phyloP scores from a whole-genome alignment of 805 yeast species.

The Candida anglica region DNA sequence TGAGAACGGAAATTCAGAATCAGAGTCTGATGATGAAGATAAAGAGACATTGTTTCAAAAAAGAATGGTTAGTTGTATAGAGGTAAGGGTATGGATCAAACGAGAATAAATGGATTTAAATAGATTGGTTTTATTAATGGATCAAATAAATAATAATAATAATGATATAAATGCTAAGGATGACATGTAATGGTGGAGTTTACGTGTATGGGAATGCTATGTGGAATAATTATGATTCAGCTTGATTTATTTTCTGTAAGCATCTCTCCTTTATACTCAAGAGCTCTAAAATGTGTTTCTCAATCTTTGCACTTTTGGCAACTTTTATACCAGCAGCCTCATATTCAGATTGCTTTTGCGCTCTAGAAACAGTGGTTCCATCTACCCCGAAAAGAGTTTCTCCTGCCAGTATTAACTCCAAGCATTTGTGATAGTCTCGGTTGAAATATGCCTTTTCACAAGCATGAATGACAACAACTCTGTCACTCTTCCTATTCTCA shows the following conservation, averaged over 20 bases:
- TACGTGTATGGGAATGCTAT: too few species aligned
- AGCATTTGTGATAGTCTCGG: constrained; percentile 49
- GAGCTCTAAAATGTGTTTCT: constrained; percentile 50
- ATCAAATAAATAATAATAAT: too few species aligned
- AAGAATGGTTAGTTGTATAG: constrained; percentile 47
- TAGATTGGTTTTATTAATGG: too few species aligned
- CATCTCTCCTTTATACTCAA: constrained; percentile 42
- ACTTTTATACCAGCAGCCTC: constrained; percentile 3
- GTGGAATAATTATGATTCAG: too few species aligned
- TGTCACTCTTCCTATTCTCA: constrained; percentile 43
- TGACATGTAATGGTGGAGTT: too few species aligned
- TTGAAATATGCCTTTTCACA: constrained; percentile 62
- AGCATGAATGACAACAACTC: constrained; percentile 53
- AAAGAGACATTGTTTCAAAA: constrained; percentile 33
- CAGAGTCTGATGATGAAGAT: constrained; percentile 23
- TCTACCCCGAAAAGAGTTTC: constrained; percentile 25
- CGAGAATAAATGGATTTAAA: too few species aligned
- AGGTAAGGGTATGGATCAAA: constrained; percentile 38
- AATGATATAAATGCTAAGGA: too few species aligned
- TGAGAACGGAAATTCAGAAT: constrained; percentile 5
- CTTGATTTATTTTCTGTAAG: constrained; percentile 14
- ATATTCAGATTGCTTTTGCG: constrained; percentile 9
- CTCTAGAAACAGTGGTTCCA: constrained; percentile 20
- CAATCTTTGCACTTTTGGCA: constrained; percentile 26
- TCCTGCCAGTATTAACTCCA: constrained; percentile 38